phyloP scores from a whole-genome alignment of 2,329 filamentous ascomycete species.

The Macrophomina tecta region DNA sequence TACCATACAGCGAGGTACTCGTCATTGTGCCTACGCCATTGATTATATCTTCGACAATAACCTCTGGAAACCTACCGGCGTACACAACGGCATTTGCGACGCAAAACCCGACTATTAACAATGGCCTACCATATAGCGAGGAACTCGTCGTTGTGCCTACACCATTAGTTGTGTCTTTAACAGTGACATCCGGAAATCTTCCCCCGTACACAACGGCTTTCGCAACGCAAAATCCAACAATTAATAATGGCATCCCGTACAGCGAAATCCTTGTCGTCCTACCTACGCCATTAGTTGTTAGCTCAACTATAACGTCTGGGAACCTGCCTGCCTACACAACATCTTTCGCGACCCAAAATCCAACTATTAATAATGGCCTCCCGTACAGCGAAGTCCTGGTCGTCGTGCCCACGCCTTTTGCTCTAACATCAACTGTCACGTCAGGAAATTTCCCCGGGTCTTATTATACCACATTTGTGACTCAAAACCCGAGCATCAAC shows the following conservation, averaged over 20 bases:
- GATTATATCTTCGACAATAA: background rate
- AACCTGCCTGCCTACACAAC: too few relatives aligned
- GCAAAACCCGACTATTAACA: background rate
- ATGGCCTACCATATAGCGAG: background rate
- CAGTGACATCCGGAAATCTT: background rate
- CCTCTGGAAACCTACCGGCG: background rate
- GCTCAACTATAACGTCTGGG: background rate
- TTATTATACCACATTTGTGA: too few relatives aligned
- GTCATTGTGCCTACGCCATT: background rate
- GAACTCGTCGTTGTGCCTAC: background rate
- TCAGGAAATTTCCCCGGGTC: background rate
- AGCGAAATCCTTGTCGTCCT: background rate
- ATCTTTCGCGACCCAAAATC: too few relatives aligned
- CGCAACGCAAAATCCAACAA: background rate
- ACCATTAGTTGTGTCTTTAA: background rate
- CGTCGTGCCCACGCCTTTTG: background rate
- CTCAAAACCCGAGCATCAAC: too few relatives aligned
- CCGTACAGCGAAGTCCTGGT: slow-evolving; percentile 1
- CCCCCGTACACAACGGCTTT: background rate
- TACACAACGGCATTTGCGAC: background rate
- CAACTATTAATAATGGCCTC: background rate
- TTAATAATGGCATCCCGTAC: background rate
- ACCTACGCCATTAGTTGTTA: background rate
- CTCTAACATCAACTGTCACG: background rate
- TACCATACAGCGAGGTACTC: background rate